Evolutionary conservation across 345 rosid genomes (phyloP), one percentile per base, ranked within the genome.

Genomic region (Linum usitatissimum): DNA sequence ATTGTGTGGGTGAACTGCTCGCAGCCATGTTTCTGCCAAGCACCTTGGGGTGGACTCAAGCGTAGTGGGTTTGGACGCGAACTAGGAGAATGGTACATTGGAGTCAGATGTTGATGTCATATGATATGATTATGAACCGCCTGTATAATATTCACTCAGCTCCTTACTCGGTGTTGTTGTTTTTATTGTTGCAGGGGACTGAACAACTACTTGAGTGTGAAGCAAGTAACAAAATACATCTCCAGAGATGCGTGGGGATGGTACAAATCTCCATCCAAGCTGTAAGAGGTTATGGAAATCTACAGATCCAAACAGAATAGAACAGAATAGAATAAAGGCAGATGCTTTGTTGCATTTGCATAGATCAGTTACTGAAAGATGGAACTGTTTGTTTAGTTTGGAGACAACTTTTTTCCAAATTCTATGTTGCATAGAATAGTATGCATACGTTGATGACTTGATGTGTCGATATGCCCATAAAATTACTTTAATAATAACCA

Each of bases 11-110:
- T 93, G 73, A 93, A 93, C 73, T 93, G 99, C 75, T 90, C 99
- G 28, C 99, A 90, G 80, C 97, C 97, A 69, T 86, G 97, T 78
- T 93, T 93, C 81, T 74, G 78, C 68, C 99, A 93, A 66, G 97
- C 97, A 55, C 99, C 99, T 53, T 93, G 99, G 99, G 99, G 99
- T 53, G 99, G 99, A 70, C 75, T 80, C 67, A 90, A 93, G 70
- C 96, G 89, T 65, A 93, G 96, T 65, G 99, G 97, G 19, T 93
- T 86, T 73, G 97, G 99, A n/a, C 96, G 96, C 69, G 99, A 93
- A 73, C 78, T 93, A 66, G 97, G 99, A 53, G 90, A 90, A 84
- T 88, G 97, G 99, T 90, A 75, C 57, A 76, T n/a, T n/a, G n/a
- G 38, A 34, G 38, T 23, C 28, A 2, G 28, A 23, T 23, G 28